Base-by-base conservation (phyloP, 371 early-diverging fungal species). In the Mucor saturninus region DNA sequence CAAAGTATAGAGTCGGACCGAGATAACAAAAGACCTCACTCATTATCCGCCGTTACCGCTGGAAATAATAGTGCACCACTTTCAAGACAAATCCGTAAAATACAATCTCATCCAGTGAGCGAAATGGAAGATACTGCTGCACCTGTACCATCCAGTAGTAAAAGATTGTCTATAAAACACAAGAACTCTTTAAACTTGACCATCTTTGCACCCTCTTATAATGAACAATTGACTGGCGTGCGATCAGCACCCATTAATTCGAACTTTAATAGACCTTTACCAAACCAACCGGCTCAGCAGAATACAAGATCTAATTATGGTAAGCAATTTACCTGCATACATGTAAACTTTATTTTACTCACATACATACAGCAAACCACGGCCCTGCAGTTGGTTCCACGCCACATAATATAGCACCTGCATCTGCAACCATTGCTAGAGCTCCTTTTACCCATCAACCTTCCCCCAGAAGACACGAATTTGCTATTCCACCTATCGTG, bases 231-330 rank as follows among this genome's bases (percentile, higher is more conserved):
- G n/a, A 54, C 83, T 3, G 75, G 82, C 7, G 76, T 86, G 32
- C 76, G 79, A 43, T 86, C 86, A 42, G 86, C 86, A 37, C 86
- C 86, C 10, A 69, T 86, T 31, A 77, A 84, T 56, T 80, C 84
- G 29, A 72, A 77, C 21, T 76, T 74, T 40, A 69, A 67, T 11
- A 70, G 74, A 29, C 71, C 74, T 48, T 37, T 45, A 48, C 59
- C 42, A 30, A 60, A 60, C 37, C 59, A 64, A 48, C 53, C 42
- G 2, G 38, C 46, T n/a, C 62, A 52, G 40, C 68, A 54, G 59
- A 55, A 58, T 5, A 42, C 37, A 2, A 54, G 26, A 14, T 43
- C 54, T n/a, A 32, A 54, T 13, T 39, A 53, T 55, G 46, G 46
- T 42, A 54, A 61, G 35, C 46, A 55, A 46, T 46, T 46, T 28